Percentiles rank a stretch among this genome's conserved stretches.
Conservation (phyloP, 2,329 filamentous ascomycete genomes). For the Colletotrichum costaricense region DNA sequence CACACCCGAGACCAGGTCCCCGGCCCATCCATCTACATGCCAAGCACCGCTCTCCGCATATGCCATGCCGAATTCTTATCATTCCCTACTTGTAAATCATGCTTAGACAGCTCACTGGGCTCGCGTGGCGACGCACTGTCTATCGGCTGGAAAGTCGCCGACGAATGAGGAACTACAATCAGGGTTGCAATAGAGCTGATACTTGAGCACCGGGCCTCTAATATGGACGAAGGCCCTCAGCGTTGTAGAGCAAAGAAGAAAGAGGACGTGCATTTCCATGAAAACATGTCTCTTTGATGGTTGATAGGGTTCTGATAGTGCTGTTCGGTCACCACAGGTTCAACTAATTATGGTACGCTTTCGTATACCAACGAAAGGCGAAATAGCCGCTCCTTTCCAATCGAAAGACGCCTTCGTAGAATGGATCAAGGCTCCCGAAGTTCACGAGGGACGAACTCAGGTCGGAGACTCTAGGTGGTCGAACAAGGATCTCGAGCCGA, state of each 20-base stretch:
- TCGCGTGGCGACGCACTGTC: conserved; percentile 17
- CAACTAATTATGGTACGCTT: conserved; percentile 15
- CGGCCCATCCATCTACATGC: conserved; percentile 3
- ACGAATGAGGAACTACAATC: not conserved
- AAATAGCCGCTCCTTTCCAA: conserved; percentile 39
- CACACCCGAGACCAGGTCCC: not conserved
- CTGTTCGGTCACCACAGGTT: not conserved
- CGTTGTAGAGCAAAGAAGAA: too few species aligned
- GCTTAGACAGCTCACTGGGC: not conserved
- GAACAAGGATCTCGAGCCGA: conserved; percentile 46
- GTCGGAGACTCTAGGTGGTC: conserved; percentile 43
- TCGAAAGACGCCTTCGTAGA: conserved; percentile 40
- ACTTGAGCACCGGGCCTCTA: not conserved
- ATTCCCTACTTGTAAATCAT: not conserved
- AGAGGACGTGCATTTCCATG: too few species aligned
- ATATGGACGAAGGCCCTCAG: not conserved
- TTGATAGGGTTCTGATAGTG: not conserved
- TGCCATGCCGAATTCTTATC: conserved; percentile 23
- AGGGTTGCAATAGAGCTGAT: not conserved
- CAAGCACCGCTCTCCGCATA: conserved; percentile 21
- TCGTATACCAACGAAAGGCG: conserved; percentile 21
- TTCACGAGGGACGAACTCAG: conserved; percentile 31
- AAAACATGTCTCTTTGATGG: too few species aligned
- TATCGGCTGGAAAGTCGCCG: conserved; percentile 37
- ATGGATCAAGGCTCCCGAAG: conserved; percentile 39